Evolutionary conservation across 75 land plant species (phyloP).

Genomic region (Sequoia sempervirens): DNA sequence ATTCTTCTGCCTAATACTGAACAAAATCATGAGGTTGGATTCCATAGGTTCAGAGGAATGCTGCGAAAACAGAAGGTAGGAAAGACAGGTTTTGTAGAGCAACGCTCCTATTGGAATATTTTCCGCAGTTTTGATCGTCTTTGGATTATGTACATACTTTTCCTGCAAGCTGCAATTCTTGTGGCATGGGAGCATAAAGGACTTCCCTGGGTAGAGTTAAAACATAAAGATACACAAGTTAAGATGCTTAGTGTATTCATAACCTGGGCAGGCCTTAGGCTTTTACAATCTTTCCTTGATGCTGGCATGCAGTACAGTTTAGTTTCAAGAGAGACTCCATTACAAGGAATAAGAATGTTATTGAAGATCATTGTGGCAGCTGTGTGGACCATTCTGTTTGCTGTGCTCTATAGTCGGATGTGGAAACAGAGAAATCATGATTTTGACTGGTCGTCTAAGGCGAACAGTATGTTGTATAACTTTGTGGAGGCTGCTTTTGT

Average conservation of each 20-base stretch:
- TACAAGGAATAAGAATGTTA: conserved; percentile 70
- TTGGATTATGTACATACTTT: conserved; percentile 69
- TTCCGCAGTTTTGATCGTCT: conserved; percentile 83
- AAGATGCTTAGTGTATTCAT: conserved; percentile 56
- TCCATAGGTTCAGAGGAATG: conserved; percentile 16
- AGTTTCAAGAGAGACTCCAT: conserved; percentile 62
- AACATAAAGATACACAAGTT: conserved; percentile 40
- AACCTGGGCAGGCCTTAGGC: conserved; percentile 76
- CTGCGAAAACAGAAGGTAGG: conserved; percentile 43
- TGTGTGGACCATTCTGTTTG: conserved; percentile 64
- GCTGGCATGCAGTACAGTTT: conserved; percentile 62
- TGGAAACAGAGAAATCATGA: conserved; percentile 63
- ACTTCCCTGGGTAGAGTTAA: conserved; percentile 60
- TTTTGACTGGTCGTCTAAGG: conserved; percentile 40
- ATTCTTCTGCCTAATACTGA: conserved; percentile 26
- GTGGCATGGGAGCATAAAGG: conserved; percentile 39
- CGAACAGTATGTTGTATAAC: conserved; percentile 26
- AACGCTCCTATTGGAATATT: conserved; percentile 83
- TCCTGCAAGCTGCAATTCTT: conserved; percentile 58
- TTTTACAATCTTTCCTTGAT: conserved; percentile 68
- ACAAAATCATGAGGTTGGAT: neutral
- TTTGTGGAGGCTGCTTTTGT: conserved; percentile 52
- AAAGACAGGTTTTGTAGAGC: conserved; percentile 94
- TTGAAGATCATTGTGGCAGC: conserved; percentile 61
- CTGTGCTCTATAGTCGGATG: conserved; percentile 55